Evolutionary conservation across 2,329 filamentous ascomycete genomes (phyloP), one percentile per base, ranked within the genome.

Genomic region (Diplodia intermedia): DNA sequence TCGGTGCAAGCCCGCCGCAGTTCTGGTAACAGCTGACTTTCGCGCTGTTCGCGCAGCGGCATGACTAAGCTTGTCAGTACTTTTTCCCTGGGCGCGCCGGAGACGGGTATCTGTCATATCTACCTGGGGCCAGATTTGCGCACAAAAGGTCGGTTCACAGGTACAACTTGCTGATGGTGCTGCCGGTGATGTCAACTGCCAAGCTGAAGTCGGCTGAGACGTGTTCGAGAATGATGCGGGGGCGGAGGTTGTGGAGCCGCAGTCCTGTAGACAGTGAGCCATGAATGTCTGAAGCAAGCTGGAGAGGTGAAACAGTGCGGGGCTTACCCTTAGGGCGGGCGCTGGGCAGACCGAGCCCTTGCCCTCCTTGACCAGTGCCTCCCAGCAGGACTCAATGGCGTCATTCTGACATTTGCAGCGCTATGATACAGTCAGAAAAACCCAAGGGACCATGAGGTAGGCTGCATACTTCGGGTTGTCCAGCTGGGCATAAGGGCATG

Each of bases 61-160:
- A 65, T 15, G 61, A 65, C 61, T 65, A 23, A 1, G 2, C 18
- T 11, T 15, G n/a, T 65, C 18, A 65, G n/a, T 5, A 14, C 5
- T 7, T 3, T 3, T 5, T 40, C n/a, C 4, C 4, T 18, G n/a
- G 5, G 14, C 1, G 15, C 14, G 26, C 8, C 18, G 26, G n/a
- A 15, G 8, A 18, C 9, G 26, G 2, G 7, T 36, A 11, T 12
- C 11, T 36, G 33, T 18, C 38, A 23, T n/a, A 49, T 14, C 26
- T 65, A 65, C 61, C 31, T 54, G 31, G 12, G 61, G 61, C 61
- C 61, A 65, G 9, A 53, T 36, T 18, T 65, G 47, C 12, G 61
- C 33, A 20, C 61, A 65, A 6, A 65, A 52, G 4, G 18, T 18
- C 12, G 47, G 47, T 4, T 53, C 49, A 20, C 61, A 65, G 11